A percentile compares a stretch with the other conserved stretches of the same genome.
These are phyloP conservation scores for Citrullus mucosospermus DNA, from an alignment of 306 rosid species.

Conservation along the genomic window DNA sequence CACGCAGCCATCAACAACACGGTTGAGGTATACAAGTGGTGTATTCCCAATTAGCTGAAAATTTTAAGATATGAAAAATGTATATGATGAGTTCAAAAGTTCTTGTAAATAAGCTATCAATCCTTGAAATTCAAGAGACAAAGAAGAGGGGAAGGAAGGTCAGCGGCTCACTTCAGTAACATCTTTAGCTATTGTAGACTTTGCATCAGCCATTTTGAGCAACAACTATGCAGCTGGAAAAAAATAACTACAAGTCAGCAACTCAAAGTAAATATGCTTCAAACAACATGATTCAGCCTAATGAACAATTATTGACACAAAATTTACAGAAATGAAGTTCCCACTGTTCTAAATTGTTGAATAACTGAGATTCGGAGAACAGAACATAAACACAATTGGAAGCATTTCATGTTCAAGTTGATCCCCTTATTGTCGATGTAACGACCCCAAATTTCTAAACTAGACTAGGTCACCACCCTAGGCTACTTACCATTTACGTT, in stretches of 20 bases:
- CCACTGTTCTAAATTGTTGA: not conserved
- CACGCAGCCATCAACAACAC: conserved; percentile 58
- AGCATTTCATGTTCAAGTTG: not conserved
- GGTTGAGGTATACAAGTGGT: conserved; percentile 81
- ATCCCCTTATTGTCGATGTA: not conserved
- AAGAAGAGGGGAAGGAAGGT: not conserved
- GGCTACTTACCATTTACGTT: no score
- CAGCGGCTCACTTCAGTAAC: conserved; percentile 59
- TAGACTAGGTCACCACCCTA: no score
- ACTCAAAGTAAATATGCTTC: not conserved
- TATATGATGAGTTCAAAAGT: not conserved
- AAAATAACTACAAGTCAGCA: not conserved
- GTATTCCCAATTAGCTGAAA: conserved; percentile 68
- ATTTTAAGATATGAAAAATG: conserved; percentile 5
- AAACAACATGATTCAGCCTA: not conserved
- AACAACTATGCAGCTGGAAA: conserved; percentile 19
- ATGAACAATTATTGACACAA: not conserved
- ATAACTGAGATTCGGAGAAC: not conserved
- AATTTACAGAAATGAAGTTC: not conserved
- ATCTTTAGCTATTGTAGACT: conserved; percentile 58
- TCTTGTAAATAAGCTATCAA: not conserved
- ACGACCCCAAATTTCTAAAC: no score
- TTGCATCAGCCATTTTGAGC: conserved; percentile 58
- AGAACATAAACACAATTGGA: not conserved
- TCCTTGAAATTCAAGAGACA: not conserved